phyloP scores from a whole-genome alignment of 2,329 filamentous ascomycete species.

The Ophiostoma tasmaniense region DNA sequence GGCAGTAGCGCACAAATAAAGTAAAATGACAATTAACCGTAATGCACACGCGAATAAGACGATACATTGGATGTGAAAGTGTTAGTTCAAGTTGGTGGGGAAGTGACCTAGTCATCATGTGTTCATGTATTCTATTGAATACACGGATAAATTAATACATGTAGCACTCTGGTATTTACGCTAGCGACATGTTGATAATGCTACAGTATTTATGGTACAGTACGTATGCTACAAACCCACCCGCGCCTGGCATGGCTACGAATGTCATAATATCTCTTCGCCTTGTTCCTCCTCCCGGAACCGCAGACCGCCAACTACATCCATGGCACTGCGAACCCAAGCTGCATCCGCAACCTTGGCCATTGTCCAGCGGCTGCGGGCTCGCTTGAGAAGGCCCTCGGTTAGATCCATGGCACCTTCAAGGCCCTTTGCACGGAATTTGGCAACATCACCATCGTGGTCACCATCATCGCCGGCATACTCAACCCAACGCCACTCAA shows the following conservation, averaged over 20 bases:
- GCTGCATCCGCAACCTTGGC: constrained; percentile 61
- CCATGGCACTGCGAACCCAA: constrained; percentile 71
- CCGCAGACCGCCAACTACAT: constrained; percentile 53
- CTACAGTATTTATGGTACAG: not conserved
- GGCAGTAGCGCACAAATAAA: not conserved
- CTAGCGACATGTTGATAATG: not conserved
- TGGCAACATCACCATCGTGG: constrained; percentile 58
- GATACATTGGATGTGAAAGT: not conserved
- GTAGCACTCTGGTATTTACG: not conserved
- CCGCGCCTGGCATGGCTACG: not conserved
- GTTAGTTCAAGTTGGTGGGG: too few species aligned
- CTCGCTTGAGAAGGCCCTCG: constrained; percentile 75
- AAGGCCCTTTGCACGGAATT: constrained; percentile 56
- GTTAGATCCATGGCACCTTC: constrained; percentile 72
- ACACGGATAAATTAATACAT: not conserved
- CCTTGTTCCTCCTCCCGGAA: constrained; percentile 53
- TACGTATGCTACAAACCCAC: not conserved
- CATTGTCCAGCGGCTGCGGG: constrained; percentile 67
- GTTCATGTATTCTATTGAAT: not conserved
- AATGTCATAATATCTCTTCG: constrained; percentile 36
- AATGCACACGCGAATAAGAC: not conserved
- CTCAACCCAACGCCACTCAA: constrained; percentile 91
- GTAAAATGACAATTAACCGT: not conserved
- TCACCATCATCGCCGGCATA: constrained; percentile 79
- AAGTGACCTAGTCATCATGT: not conserved